These are phyloP conservation scores for Botryotinia globosa DNA, from an alignment of 2,329 filamentous ascomycete genomes.

Conservation along the genomic window DNA sequence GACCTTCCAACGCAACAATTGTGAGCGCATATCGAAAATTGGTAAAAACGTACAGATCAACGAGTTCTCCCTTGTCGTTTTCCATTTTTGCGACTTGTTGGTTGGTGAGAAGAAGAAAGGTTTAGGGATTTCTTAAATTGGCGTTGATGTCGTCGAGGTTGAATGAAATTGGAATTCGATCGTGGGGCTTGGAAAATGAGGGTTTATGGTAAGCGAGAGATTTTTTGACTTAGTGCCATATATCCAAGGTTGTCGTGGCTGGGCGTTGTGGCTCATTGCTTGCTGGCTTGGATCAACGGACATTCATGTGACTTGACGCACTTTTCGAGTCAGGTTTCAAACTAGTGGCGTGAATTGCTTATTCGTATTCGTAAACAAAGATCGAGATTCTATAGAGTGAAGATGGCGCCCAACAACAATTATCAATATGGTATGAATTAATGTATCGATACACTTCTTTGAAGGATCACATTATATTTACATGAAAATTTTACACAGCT, in stretches of 20 bases:
- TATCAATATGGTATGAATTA: neutral
- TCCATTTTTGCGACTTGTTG: constrained; percentile 72
- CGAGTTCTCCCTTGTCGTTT: constrained; percentile 99
- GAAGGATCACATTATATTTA: neutral
- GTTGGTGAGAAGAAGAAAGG: constrained; percentile 28
- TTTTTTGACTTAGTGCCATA: constrained; percentile 14
- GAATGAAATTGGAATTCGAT: constrained; percentile 31
- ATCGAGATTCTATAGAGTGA: neutral
- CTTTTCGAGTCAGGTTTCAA: constrained; percentile 12
- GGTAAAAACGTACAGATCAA: constrained; percentile 78
- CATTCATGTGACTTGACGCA: constrained; percentile 20
- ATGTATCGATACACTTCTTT: neutral
- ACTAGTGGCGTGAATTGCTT: neutral
- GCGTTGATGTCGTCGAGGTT: constrained; percentile 32
- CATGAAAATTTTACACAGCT: constrained; percentile 22
- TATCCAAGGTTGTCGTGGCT: neutral
- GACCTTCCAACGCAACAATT: neutral
- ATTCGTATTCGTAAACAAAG: constrained; percentile 11
- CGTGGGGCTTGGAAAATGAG: constrained; percentile 22
- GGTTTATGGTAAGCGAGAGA: constrained; percentile 20
- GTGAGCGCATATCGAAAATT: neutral
- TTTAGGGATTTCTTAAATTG: constrained; percentile 18
- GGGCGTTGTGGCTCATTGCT: neutral
- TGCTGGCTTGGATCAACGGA: neutral
- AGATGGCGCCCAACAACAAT: neutral